phyloP scores from a whole-genome alignment of 371 early-diverging fungal genomes.

The Parasitella parasitica region DNA sequence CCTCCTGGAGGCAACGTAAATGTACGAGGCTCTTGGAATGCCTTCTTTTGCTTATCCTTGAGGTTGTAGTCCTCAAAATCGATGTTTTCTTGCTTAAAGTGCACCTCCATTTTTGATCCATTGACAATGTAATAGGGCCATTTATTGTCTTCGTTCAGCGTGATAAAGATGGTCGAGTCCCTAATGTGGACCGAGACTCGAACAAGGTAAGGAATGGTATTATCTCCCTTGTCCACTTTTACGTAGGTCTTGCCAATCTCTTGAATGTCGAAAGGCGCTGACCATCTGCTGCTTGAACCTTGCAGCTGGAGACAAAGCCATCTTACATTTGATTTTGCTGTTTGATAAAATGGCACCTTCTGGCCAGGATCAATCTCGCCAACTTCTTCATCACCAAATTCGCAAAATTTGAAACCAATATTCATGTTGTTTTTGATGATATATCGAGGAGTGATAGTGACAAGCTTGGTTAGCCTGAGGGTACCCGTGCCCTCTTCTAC shows the following conservation, averaged over 20 bases:
- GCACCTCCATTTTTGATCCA: slow-evolving; percentile 68
- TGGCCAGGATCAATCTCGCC: slow-evolving; percentile 38
- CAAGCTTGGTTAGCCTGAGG: slow-evolving; percentile 66
- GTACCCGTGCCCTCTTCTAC: slow-evolving; percentile 67
- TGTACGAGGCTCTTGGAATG: slow-evolving; percentile 18
- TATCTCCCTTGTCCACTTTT: slow-evolving; percentile 61
- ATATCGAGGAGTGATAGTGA: slow-evolving; percentile 82
- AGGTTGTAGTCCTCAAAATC: slow-evolving; percentile 34
- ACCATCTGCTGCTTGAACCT: slow-evolving; percentile 60
- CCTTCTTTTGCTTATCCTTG: slow-evolving; percentile 29
- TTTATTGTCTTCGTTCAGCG: slow-evolving; percentile 67
- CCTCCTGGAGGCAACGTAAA: slow-evolving; percentile 31
- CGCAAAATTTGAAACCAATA: slow-evolving; percentile 59
- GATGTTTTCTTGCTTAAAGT: slow-evolving; percentile 68
- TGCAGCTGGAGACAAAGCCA: slow-evolving; percentile 58
- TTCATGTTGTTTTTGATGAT: slow-evolving; percentile 77
- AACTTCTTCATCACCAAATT: slow-evolving; percentile 35
- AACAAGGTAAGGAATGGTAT: slow-evolving; percentile 63
- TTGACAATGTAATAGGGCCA: slow-evolving; percentile 96
- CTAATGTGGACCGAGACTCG: slow-evolving; percentile 75
- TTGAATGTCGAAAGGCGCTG: slow-evolving; percentile 73
- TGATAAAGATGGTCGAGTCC: slow-evolving; percentile 86
- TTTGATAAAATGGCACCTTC: slow-evolving; percentile 55
- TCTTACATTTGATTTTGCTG: slow-evolving; percentile 40
- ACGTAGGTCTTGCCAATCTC: slow-evolving; percentile 85